Evolutionary conservation across 2,329 filamentous ascomycete species (phyloP).

Genomic region (Phialophora expanda): DNA sequence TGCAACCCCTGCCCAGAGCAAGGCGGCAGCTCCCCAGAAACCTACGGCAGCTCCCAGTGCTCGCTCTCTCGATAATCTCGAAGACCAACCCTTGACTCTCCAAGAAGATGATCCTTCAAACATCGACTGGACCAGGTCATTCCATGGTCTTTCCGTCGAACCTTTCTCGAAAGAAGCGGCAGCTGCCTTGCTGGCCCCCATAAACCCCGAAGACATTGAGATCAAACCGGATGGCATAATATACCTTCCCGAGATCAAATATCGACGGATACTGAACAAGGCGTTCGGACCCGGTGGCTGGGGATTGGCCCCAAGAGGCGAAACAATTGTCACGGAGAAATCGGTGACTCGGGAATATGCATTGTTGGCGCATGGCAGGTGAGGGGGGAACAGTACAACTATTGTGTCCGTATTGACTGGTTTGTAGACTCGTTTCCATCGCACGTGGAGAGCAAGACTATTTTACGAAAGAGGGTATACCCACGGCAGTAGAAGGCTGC

Average conservation of each 20-base stretch:
- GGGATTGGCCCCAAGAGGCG: constrained; percentile 87
- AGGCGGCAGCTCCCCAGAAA: constrained; percentile 12
- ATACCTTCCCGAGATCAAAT: constrained; percentile 98
- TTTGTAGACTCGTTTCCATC: constrained; percentile 79
- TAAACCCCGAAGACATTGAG: constrained; percentile 80
- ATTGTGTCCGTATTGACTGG: neutral
- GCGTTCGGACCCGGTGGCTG: constrained; percentile 95
- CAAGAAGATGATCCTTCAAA: constrained; percentile 55
- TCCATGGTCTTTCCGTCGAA: constrained; percentile 73
- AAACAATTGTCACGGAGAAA: constrained; percentile 82
- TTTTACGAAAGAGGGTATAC: constrained; percentile 86
- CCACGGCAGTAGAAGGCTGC: constrained; percentile 93
- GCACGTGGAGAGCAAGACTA: constrained; percentile 94
- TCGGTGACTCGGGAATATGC: constrained; percentile 89
- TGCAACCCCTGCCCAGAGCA: constrained; percentile 20
- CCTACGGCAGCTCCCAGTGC: constrained; percentile 24
- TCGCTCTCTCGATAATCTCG: constrained; percentile 24
- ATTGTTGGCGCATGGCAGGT: constrained; percentile 86
- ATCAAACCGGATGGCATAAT: constrained; percentile 97
- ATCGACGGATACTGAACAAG: constrained; percentile 83
- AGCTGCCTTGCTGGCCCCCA: constrained; percentile 69
- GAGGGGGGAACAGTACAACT: constrained; percentile 35
- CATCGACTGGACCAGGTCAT: constrained; percentile 83
- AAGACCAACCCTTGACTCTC: constrained; percentile 55
- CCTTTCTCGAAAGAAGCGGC: constrained; percentile 74